Conservation (phyloP, 352 stramenopile species). For the Pythium utonaiense region DNA sequence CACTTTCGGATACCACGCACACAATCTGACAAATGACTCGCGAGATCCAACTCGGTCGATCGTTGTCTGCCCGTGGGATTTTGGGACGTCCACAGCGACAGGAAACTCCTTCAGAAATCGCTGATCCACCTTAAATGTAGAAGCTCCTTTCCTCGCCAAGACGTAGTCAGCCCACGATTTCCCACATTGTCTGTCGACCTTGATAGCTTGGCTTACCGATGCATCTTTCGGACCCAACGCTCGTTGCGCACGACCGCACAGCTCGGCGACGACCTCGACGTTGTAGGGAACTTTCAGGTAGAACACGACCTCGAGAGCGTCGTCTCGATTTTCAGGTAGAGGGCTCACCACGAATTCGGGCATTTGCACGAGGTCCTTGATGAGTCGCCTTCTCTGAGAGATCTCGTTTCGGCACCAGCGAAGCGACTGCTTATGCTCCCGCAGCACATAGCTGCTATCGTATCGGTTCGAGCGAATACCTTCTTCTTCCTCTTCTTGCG, state of each 20-base stretch:
- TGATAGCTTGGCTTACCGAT: background rate
- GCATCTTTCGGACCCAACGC: constrained; percentile 19
- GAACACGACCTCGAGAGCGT: constrained; percentile 39
- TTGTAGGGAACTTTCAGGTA: constrained; percentile 37
- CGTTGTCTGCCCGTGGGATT: constrained; percentile 16
- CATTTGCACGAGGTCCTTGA: constrained; percentile 15
- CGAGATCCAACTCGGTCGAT: constrained; percentile 23
- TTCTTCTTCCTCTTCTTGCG: background rate
- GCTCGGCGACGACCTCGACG: constrained; percentile 31
- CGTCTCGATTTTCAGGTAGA: constrained; percentile 21
- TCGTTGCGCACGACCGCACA: constrained; percentile 39
- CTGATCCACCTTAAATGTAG: background rate
- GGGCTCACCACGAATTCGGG: constrained; percentile 30
- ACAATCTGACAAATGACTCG: constrained; percentile 21
- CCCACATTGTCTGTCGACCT: background rate
- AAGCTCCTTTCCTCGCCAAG: background rate
- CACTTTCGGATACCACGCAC: constrained; percentile 39
- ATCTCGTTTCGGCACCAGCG: constrained; percentile 1
- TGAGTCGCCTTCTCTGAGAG: constrained; percentile 13
- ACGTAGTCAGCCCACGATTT: constrained; percentile 2
- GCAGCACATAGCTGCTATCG: background rate
- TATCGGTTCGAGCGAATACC: background rate
- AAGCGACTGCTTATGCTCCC: background rate
- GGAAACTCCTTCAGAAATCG: constrained; percentile 17
- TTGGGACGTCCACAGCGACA: constrained; percentile 18